These are phyloP conservation scores for Bocquillonia castaneifolia DNA, from an alignment of 441 rosid species.

Conservation along the genomic window DNA sequence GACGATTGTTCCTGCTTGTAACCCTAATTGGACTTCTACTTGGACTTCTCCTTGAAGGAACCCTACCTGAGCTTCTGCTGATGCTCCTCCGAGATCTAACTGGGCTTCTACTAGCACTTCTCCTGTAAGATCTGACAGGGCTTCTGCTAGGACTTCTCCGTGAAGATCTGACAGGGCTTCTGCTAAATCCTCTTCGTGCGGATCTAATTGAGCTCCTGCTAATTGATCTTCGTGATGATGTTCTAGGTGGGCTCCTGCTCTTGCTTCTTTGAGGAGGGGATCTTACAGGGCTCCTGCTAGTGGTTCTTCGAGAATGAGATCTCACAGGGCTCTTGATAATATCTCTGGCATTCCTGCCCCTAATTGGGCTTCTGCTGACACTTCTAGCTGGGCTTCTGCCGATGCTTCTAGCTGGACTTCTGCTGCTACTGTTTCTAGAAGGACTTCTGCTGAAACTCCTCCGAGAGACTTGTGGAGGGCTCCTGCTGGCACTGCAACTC, in stretches of 20 bases:
- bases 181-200: constrained; percentile 4
- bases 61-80: constrained; percentile 64
- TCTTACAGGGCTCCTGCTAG: constrained; percentile 49
- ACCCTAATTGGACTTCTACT: constrained; percentile 63
- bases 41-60: constrained; percentile 42
- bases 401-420: constrained; percentile 47
- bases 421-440: constrained; percentile 42
- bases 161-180: constrained; percentile 27
- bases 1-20: constrained; percentile 46
- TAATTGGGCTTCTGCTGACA: constrained; percentile 36
- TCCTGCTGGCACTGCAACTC: constrained; percentile 57
- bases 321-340: constrained; percentile 24
- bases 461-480: constrained; percentile 41
- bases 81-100: constrained; percentile 26
- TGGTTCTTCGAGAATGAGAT: constrained; percentile 33
- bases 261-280: constrained; percentile 38
- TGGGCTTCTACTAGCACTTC: constrained; percentile 42
- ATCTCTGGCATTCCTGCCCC: no score
- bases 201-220: constrained; percentile 28
- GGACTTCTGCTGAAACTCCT: constrained; percentile 69
- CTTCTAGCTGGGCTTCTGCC: constrained; percentile 50
- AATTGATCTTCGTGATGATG: constrained; percentile 21
- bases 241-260: constrained; percentile 49
- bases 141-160: constrained; percentile 29
- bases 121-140: constrained; percentile 23